These are phyloP conservation scores for Hypocrella siamensis DNA, from an alignment of 2,329 filamentous ascomycete species.

Conservation along the genomic window DNA sequence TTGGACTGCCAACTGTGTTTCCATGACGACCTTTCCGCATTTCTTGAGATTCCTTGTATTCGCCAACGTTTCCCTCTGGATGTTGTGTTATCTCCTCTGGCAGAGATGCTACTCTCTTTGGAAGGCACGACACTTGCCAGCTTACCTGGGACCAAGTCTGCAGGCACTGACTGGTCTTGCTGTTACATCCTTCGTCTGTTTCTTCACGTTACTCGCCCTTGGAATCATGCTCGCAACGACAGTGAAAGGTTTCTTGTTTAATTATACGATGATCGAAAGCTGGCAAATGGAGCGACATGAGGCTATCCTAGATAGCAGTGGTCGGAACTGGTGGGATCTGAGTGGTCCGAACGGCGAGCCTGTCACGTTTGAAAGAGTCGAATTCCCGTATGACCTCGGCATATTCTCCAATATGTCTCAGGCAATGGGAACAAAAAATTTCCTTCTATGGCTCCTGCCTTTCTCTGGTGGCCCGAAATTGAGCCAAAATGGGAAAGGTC, in stretches of 20 bases:
- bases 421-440: conserved; percentile 56
- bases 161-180: conserved; percentile 45
- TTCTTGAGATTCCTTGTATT: conserved; percentile 67
- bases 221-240: conserved; percentile 50
- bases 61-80: conserved; percentile 48
- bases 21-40: conserved; percentile 66
- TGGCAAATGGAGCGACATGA: conserved; percentile 58
- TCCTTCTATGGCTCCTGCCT: conserved; percentile 54
- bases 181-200: conserved; percentile 39
- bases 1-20: conserved; percentile 75
- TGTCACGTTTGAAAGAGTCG: conserved; percentile 43
- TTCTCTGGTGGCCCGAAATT: conserved; percentile 37
- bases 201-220: conserved; percentile 45
- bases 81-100: conserved; percentile 44
- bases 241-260: conserved; percentile 44
- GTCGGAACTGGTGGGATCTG: conserved; percentile 27
- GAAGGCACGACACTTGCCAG: conserved; percentile 48
- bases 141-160: conserved; percentile 56
- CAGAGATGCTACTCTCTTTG: conserved; percentile 45
- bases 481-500: conserved; percentile 19
- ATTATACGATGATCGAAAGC: conserved; percentile 67
- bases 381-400: conserved; percentile 72
- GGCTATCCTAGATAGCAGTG: conserved; percentile 32
- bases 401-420: conserved; percentile 59
- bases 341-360: conserved; percentile 18